A percentile compares a stretch with the other conserved stretches of the same genome.
These are phyloP conservation scores for Edaphochlamys debaryana DNA, from an alignment of 139 green algal species.

Conservation along the genomic window DNA sequence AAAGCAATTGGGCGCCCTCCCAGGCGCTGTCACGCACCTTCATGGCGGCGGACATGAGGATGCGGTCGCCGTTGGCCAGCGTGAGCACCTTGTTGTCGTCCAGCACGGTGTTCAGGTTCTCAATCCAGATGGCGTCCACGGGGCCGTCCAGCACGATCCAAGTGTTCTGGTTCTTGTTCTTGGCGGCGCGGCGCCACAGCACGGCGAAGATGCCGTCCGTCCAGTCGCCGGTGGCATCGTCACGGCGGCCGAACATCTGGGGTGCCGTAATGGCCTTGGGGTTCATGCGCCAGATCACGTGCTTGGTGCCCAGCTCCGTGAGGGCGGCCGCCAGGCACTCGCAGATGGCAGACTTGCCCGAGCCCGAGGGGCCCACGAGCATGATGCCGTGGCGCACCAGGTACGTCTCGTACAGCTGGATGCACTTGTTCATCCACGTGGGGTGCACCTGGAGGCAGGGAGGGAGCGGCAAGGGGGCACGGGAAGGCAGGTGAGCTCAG, in stretches of 20 bases:
- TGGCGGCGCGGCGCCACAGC: slow-evolving; percentile 91
- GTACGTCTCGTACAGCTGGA: slow-evolving; percentile 97
- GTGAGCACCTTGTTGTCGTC: slow-evolving; percentile 98
- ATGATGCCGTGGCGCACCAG: slow-evolving; percentile 94
- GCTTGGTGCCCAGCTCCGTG: slow-evolving; percentile 87
- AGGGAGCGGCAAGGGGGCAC: not conserved
- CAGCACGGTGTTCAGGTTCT: slow-evolving; percentile 98
- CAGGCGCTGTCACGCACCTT: slow-evolving; percentile 63
- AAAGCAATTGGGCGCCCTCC: no score
- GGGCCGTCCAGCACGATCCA: slow-evolving; percentile 97
- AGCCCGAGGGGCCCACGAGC: slow-evolving; percentile 89
- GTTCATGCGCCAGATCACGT: slow-evolving; percentile 93
- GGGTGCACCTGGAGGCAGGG: slow-evolving; percentile 56
- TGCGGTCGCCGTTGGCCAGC: slow-evolving; percentile 95
- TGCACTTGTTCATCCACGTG: slow-evolving; percentile 94
- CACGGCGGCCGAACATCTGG: slow-evolving; percentile 79
- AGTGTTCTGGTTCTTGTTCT: slow-evolving; percentile 93
- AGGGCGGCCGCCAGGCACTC: slow-evolving; percentile 90
- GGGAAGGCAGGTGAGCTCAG: no score
- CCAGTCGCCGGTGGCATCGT: slow-evolving; percentile 93
- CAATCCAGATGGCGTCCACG: slow-evolving; percentile 98
- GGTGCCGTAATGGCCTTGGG: slow-evolving; percentile 88
- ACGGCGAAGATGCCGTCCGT: slow-evolving; percentile 96
- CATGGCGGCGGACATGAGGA: slow-evolving; percentile 93
- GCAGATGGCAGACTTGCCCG: slow-evolving; percentile 89